phyloP scores from a whole-genome alignment of 192 early-diverging fungal species.

The Diversispora eburnea region DNA sequence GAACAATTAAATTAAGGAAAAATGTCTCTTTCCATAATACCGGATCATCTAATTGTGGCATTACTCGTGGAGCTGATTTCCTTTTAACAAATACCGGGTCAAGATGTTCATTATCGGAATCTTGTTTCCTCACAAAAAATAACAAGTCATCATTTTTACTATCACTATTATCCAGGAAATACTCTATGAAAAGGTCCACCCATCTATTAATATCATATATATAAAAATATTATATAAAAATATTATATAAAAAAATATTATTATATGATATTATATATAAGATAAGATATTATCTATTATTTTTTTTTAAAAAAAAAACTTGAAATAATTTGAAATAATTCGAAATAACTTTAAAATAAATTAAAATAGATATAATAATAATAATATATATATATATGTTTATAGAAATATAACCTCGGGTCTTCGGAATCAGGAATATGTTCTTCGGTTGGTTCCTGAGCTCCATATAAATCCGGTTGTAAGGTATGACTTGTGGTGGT shows the following conservation, averaged over 20 bases:
- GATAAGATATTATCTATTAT: no score
- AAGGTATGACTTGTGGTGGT: constrained; percentile 13
- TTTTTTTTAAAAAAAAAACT: no score
- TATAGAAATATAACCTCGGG: constrained; percentile 41
- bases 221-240: not conserved
- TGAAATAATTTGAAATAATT: no score
- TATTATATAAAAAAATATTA: not conserved
- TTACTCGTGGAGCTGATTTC: constrained; percentile 53
- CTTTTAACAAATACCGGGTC: constrained; percentile 86
- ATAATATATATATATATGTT: not conserved
- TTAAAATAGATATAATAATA: not conserved
- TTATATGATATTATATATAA: constrained; percentile 11
- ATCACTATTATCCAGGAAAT: constrained; percentile 67
- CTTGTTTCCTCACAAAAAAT: constrained; percentile 71
- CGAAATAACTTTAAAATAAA: not conserved
- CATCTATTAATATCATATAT: constrained; percentile 38
- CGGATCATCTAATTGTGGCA: constrained; percentile 65
- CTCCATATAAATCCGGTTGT: constrained; percentile 1
- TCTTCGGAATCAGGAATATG: constrained; percentile 54
- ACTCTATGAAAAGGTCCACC: constrained; percentile 64
- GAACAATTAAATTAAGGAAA: constrained; percentile 86
- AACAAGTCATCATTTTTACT: constrained; percentile 78
- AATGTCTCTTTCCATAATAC: constrained; percentile 92
- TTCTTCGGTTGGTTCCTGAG: constrained; percentile 32
- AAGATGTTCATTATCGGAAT: constrained; percentile 39